These are phyloP conservation scores for Exophiala xenobiotica DNA, from an alignment of 2,329 filamentous ascomycete genomes.

Conservation along the genomic window DNA sequence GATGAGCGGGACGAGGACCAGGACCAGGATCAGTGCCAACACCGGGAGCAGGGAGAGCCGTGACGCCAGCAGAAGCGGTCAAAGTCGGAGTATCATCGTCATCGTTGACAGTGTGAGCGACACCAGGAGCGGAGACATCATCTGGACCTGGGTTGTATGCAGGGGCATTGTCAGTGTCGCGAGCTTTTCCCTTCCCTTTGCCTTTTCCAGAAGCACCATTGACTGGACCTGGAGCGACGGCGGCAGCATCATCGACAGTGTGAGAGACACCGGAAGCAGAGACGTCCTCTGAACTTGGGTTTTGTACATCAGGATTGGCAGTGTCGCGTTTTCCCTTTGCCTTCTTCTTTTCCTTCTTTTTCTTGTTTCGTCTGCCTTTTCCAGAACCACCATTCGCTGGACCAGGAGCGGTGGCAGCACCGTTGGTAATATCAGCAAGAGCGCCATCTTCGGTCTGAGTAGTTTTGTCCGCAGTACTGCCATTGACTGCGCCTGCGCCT, in stretches of 20 bases:
- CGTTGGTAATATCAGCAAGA: too few relatives aligned
- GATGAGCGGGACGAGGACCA: neutral
- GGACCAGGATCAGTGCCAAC: neutral
- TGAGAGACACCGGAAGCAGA: too few relatives aligned
- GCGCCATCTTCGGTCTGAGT: too few relatives aligned
- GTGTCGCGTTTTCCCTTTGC: too few relatives aligned
- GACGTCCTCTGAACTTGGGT: too few relatives aligned
- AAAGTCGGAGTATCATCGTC: too few relatives aligned
- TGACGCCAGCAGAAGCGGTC: too few relatives aligned
- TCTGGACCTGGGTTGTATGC: neutral
- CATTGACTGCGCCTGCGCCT: too few relatives aligned
- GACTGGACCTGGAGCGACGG: neutral
- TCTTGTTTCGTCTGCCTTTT: neutral
- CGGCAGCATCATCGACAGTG: too few relatives aligned
- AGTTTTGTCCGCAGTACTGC: too few relatives aligned
- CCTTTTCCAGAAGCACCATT: neutral
- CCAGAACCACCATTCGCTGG: neutral
- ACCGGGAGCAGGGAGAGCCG: neutral
- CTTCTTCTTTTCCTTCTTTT: neutral
- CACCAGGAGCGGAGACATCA: neutral
- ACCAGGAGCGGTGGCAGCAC: neutral
- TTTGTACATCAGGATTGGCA: too few relatives aligned
- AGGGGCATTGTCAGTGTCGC: neutral
- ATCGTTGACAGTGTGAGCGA: neutral
- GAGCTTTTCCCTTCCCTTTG: constrained; percentile 1